These are phyloP conservation scores for Lavandula angustifolia DNA, from an alignment of 257 asterid genomes.

Conservation along the genomic window DNA sequence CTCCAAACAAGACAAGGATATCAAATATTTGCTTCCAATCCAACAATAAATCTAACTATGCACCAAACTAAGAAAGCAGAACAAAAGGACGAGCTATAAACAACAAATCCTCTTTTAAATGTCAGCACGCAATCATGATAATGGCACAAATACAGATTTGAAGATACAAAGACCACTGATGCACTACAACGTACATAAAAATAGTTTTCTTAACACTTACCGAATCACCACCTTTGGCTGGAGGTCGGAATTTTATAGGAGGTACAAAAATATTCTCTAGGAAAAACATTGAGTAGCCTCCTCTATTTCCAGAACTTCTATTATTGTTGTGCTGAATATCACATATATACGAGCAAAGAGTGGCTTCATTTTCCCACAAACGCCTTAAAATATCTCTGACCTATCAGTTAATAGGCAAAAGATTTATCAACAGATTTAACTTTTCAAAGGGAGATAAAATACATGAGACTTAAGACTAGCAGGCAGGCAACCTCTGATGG, in stretches of 20 bases:
- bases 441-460: conserved; percentile 2
- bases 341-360: conserved; percentile 67
- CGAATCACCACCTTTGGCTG: conserved; percentile 80
- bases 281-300: conserved; percentile 73
- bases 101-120: conserved; percentile 4
- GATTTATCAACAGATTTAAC: conserved; percentile 28
- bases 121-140: conserved; percentile 17
- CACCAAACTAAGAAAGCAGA: not conserved
- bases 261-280: conserved; percentile 73
- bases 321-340: conserved; percentile 62
- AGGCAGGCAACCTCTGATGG: conserved; percentile 73
- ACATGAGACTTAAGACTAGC: conserved; percentile 22
- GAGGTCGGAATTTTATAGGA: conserved; percentile 87
- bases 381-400: conserved; percentile 63
- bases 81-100: conserved; percentile 6
- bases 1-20: not conserved
- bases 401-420: conserved; percentile 47
- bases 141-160: not conserved
- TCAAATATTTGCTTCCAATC: not conserved
- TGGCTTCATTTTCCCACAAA: conserved; percentile 88
- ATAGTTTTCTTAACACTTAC: conserved; percentile 54
- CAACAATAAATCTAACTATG: conserved; percentile 19
- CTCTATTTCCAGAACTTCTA: conserved; percentile 36
- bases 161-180: conserved; percentile 11
- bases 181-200: conserved; percentile 12